A percentile compares a stretch with the other conserved stretches of the same genome.
Evolutionary conservation across 1,139 yeast species (phyloP).

Genomic region (Sporopachydermia cereana): DNA sequence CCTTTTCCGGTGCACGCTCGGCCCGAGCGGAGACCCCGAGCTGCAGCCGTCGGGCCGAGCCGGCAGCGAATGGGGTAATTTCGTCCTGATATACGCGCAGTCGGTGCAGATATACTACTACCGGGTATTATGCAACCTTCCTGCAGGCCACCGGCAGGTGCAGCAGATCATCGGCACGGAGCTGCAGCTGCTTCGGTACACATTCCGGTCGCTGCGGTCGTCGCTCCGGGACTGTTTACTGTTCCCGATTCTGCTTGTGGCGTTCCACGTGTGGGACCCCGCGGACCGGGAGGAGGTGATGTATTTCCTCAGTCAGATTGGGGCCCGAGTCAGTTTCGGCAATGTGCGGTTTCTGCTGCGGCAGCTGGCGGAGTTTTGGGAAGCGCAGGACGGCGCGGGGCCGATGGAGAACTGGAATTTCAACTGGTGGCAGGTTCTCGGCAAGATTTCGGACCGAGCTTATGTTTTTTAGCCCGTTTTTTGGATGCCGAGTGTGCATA

Average conservation of each 20-base stretch:
- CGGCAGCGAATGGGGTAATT: background rate
- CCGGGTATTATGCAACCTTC: background rate
- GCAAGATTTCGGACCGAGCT: background rate
- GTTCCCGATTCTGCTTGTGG: background rate
- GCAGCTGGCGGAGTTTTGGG: background rate
- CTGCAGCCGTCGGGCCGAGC: background rate
- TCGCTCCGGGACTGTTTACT: background rate
- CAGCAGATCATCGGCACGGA: background rate
- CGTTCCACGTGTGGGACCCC: background rate
- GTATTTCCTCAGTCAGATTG: background rate
- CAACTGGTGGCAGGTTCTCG: background rate
- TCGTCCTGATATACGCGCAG: background rate
- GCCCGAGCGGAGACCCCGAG: background rate
- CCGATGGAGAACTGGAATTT: background rate
- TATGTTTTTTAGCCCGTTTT: conserved; percentile 1
- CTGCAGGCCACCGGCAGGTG: background rate
- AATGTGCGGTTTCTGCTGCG: background rate
- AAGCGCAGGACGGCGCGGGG: background rate
- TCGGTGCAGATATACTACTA: background rate
- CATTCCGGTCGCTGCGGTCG: background rate
- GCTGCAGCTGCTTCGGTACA: conserved; percentile 1
- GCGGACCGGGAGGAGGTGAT: background rate
- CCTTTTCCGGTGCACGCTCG: background rate
- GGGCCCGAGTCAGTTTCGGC: background rate
- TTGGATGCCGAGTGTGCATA: too few relatives aligned